These are phyloP conservation scores for Zalaria sp. DNA, from an alignment of 2,329 filamentous ascomycete species.

Conservation along the genomic window DNA sequence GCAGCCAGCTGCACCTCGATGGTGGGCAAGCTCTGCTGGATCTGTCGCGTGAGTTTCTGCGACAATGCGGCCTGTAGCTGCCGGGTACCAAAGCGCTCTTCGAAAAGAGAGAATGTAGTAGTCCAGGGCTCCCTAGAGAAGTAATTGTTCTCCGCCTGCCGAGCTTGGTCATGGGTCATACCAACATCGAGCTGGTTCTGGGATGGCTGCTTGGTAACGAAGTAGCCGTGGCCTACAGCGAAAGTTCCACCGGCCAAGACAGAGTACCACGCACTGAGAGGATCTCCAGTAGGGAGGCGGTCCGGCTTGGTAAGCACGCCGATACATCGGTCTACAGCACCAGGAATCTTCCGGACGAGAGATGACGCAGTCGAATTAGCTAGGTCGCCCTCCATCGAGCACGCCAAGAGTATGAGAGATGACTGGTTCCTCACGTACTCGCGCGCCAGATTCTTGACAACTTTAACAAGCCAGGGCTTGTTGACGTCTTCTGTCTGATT, in stretches of 20 bases:
- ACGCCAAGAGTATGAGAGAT: constrained; percentile 62
- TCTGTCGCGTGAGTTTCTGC: constrained; percentile 32
- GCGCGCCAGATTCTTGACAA: constrained; percentile 57
- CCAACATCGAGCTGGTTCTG: constrained; percentile 33
- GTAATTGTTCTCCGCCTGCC: constrained; percentile 34
- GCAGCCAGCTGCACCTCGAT: constrained; percentile 30
- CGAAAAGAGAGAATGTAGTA: constrained; percentile 22
- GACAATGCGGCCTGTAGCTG: constrained; percentile 37
- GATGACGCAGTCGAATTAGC: constrained; percentile 59
- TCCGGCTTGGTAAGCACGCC: constrained; percentile 75
- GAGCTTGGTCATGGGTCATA: constrained; percentile 32
- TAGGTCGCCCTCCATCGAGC: constrained; percentile 65
- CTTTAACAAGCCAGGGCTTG: constrained; percentile 54
- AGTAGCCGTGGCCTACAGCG: constrained; percentile 59
- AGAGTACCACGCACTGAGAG: constrained; percentile 16
- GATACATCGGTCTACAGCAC: constrained; percentile 28
- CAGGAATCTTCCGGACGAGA: constrained; percentile 1
- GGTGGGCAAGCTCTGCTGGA: constrained; percentile 23
- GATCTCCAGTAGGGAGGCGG: constrained; percentile 40
- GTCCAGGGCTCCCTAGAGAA: constrained; percentile 37
- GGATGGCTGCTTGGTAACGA: constrained; percentile 53
- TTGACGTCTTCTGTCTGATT: constrained; percentile 46
- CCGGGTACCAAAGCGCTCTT: constrained; percentile 36
- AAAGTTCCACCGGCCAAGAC: constrained; percentile 46
- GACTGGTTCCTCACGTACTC: constrained; percentile 56